phyloP scores from a whole-genome alignment of 2,329 filamentous ascomycete genomes.

The Colletotrichum simmondsii region DNA sequence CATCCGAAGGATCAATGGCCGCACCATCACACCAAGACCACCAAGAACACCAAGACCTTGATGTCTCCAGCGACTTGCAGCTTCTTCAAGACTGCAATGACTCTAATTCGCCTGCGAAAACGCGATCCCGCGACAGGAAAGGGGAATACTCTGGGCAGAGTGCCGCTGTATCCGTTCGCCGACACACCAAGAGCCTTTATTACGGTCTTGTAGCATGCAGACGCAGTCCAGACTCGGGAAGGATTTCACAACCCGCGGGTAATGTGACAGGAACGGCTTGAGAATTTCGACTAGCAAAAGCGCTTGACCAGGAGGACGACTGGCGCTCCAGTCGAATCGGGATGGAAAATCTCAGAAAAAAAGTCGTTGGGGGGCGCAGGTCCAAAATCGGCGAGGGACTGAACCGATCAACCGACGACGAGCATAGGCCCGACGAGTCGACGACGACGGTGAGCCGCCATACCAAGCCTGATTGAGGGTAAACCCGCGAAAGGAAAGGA shows the following conservation, averaged over 20 bases:
- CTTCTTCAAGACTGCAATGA: background rate
- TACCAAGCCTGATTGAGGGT: background rate
- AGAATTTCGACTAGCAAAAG: background rate
- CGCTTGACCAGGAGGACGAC: background rate
- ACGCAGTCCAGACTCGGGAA: background rate
- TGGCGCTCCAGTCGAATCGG: background rate
- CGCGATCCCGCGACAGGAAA: background rate
- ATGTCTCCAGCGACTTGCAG: background rate
- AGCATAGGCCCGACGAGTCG: background rate
- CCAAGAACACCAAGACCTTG: constrained; percentile 19
- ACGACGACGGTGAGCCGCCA: background rate
- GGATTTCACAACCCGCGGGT: background rate
- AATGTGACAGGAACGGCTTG: background rate
- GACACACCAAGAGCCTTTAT: background rate
- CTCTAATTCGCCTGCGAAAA: background rate
- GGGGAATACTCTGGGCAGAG: constrained; percentile 9
- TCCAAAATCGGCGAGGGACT: background rate
- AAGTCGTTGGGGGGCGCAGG: background rate
- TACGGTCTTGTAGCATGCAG: background rate
- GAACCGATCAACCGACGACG: background rate
- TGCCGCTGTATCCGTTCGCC: constrained; percentile 21
- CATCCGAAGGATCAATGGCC: constrained; percentile 6
- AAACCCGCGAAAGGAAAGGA: background rate
- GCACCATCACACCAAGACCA: constrained; percentile 9
- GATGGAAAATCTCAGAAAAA: background rate